Base-by-base conservation (phyloP, 768 basidiomycete genomes). In the Boletus barrowsii region DNA sequence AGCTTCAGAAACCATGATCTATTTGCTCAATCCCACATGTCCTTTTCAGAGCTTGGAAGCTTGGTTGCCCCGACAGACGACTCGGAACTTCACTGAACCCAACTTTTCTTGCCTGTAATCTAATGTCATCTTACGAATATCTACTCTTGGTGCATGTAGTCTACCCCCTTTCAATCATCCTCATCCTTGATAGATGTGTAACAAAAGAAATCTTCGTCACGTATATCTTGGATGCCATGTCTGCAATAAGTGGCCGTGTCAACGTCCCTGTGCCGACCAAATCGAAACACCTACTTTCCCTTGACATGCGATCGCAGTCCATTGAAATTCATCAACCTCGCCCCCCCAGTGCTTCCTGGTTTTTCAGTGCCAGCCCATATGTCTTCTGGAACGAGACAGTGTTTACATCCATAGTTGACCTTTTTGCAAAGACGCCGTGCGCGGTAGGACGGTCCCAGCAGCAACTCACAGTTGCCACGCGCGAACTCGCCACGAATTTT, bases 231-330 rank as follows among this genome's bases (percentile, higher is more conserved):
- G 35, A 82, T 70, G 13, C 69, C 68, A 68, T 86, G 86, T 60
- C 86, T 87, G 51, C 33, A 51, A 43, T 2, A 51, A 43, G 40
- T 43, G 15, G 13, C 33, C 33, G 18, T 39, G 14, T 39, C n/a
- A 17, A 39, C 17, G 11, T 39, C 8, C 17, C 14, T 14, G 37
- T 7, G 2, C 14, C 39, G 22, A 45, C 41, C 41, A 32, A 39
- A 32, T 11, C 13, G 41, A 10, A 40, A 30, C 36, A 22, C 81
- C 58, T 57, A 87, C 87, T 81, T 86, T 57, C 70, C 76, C 61
- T 84, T 84, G 54, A 81, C 60, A 57, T 89, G 87, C 22, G 84
- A 86, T 39, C 80, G 71, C 48, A 88, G 59, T 3, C 81, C 86
- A 55, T 86, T 69, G 59, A 85, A 84, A 4, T 58, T 65, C 66